Evolutionary conservation across 192 early-diverging fungal genomes (phyloP).

Genomic region (Coemansia sp.): DNA sequence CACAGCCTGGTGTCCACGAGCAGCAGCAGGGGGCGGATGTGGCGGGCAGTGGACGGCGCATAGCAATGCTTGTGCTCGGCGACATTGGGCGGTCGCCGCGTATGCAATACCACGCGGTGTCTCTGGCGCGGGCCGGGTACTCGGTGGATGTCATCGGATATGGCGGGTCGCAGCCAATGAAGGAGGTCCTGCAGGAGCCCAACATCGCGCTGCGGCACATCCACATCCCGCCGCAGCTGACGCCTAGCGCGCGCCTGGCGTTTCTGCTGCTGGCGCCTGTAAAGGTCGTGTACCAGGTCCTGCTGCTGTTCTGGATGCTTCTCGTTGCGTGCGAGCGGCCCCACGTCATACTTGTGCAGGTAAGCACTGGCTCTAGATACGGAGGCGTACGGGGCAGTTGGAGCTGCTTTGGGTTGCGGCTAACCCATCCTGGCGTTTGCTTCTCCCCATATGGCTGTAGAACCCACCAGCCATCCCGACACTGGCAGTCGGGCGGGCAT

Average conservation of each 20-base stretch:
- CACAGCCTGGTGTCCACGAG: background rate
- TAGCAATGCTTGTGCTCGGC: constrained; percentile 63
- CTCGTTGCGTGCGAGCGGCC: constrained; percentile 53
- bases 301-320: constrained; percentile 58
- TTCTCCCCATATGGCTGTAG: constrained; percentile 23
- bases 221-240: constrained; percentile 44
- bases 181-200: constrained; percentile 6
- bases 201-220: constrained; percentile 20
- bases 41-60: no score
- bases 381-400: no score
- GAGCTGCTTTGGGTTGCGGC: no score
- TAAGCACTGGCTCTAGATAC: no score
- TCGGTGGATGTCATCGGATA: constrained; percentile 84
- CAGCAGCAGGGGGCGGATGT: background rate
- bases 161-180: constrained; percentile 50
- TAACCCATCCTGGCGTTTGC: no score
- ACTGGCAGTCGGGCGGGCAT: constrained; percentile 65
- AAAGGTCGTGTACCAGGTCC: constrained; percentile 58
- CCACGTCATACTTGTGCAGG: constrained; percentile 70
- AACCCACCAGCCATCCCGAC: constrained; percentile 96
- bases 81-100: constrained; percentile 84
- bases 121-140: constrained; percentile 60
- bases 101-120: constrained; percentile 87
- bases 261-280: constrained; percentile 66
- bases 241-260: constrained; percentile 50